These are phyloP conservation scores for Penicillium glabrum DNA, from an alignment of 2,329 filamentous ascomycete species.

Conservation along the genomic window DNA sequence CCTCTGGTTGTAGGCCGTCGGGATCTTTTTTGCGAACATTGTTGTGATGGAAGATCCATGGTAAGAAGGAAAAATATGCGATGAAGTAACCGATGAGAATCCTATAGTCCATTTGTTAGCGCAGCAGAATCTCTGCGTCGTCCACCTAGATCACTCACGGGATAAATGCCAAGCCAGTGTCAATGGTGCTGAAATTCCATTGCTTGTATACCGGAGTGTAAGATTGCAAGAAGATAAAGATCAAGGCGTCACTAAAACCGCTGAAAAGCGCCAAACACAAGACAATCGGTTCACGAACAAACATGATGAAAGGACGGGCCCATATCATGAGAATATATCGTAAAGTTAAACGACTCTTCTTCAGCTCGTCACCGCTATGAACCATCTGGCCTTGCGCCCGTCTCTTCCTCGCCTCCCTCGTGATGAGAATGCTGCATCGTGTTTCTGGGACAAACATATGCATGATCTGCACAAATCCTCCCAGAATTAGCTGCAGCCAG, in stretches of 20 bases:
- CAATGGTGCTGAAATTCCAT: constrained; percentile 56
- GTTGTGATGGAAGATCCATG: constrained; percentile 48
- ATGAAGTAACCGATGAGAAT: constrained; percentile 59
- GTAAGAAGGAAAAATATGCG: constrained; percentile 57
- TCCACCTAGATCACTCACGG: constrained; percentile 37
- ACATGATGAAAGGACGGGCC: constrained; percentile 63
- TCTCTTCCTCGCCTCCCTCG: constrained; percentile 57
- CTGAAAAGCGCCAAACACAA: constrained; percentile 61
- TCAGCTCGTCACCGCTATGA: constrained; percentile 72
- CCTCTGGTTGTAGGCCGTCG: constrained; percentile 61
- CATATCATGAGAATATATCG: constrained; percentile 59
- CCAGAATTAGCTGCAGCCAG: constrained; percentile 63
- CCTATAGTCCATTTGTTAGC: constrained; percentile 18
- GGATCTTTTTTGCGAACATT: constrained; percentile 42
- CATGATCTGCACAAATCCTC: constrained; percentile 53
- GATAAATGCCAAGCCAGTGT: constrained; percentile 54
- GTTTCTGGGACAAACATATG: constrained; percentile 58
- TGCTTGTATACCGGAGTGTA: constrained; percentile 61
- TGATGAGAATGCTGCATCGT: constrained; percentile 57
- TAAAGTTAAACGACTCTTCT: constrained; percentile 54
- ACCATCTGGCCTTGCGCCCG: constrained; percentile 60
- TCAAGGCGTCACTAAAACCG: constrained; percentile 64
- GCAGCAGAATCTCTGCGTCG: neutral
- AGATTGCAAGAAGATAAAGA: constrained; percentile 66
- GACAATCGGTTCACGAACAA: constrained; percentile 65